Percentiles rank a stretch among this genome's conserved stretches.
Evolutionary conservation across 306 rosid genomes (phyloP).

Genomic region (Inga leiocalycina): DNA sequence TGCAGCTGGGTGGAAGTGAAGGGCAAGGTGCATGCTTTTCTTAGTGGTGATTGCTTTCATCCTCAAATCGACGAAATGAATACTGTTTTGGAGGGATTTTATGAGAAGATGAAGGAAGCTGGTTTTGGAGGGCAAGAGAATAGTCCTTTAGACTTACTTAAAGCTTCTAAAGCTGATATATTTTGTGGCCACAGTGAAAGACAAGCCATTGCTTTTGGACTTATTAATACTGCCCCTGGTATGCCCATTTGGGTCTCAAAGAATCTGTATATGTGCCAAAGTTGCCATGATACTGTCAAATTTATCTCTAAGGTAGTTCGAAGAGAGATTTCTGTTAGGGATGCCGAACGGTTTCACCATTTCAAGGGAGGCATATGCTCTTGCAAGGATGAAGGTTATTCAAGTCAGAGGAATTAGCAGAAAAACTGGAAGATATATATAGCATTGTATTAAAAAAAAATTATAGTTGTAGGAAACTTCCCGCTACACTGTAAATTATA

Average conservation of each 20-base stretch:
- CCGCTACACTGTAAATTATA: slow-evolving; percentile 8
- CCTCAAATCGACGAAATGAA: slow-evolving; percentile 68
- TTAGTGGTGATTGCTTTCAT: slow-evolving; percentile 69
- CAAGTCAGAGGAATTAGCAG: slow-evolving; percentile 35
- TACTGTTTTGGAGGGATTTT: slow-evolving; percentile 67
- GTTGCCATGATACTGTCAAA: slow-evolving; percentile 71
- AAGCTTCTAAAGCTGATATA: slow-evolving; percentile 84
- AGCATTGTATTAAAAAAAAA: background rate
- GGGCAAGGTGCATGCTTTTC: slow-evolving; percentile 89
- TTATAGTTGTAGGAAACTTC: slow-evolving; percentile 22
- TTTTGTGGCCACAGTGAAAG: slow-evolving; percentile 95
- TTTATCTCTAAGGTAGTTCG: slow-evolving; percentile 78
- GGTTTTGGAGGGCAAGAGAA: slow-evolving; percentile 45
- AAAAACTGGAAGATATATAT: slow-evolving; percentile 30
- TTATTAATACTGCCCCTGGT: slow-evolving; percentile 83
- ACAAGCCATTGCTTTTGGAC: slow-evolving; percentile 75
- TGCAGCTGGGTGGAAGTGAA: slow-evolving; percentile 94
- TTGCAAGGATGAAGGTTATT: slow-evolving; percentile 79
- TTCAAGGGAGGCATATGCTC: slow-evolving; percentile 89
- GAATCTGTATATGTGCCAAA: slow-evolving; percentile 84
- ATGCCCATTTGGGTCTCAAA: slow-evolving; percentile 84
- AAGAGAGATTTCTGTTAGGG: slow-evolving; percentile 82
- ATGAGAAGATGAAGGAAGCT: slow-evolving; percentile 67
- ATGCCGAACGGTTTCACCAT: slow-evolving; percentile 81
- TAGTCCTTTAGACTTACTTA: slow-evolving; percentile 45